Evolutionary conservation across 176 grass and related monocot genomes (phyloP).

Genomic region (Aechmea fasciata): DNA sequence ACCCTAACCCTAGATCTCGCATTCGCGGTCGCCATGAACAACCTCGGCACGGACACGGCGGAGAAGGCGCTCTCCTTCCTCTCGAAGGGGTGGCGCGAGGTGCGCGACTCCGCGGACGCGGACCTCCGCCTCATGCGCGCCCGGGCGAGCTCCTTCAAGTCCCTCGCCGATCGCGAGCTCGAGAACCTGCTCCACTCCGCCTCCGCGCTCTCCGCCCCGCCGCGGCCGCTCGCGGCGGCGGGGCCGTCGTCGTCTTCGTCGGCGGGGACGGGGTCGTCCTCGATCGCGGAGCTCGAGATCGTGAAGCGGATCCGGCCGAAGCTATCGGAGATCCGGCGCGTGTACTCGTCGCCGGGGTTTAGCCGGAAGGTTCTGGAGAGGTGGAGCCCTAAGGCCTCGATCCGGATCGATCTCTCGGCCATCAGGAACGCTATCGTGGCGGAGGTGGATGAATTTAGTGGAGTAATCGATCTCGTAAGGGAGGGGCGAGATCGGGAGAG

Average conservation of each 20-base stretch:
- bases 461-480: not conserved
- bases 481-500: not conserved
- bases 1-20: not conserved
- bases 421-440: conserved; percentile 43
- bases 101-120: conserved; percentile 51
- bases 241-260: not conserved
- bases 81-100: conserved; percentile 81
- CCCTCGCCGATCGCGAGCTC: conserved; percentile 63
- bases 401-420: conserved; percentile 62
- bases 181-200: conserved; percentile 39
- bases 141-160: conserved; percentile 39
- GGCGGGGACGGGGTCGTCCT: conserved; percentile 11
- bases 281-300: conserved; percentile 62
- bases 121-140: conserved; percentile 57
- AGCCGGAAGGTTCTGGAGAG: conserved; percentile 33
- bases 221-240: conserved; percentile 19
- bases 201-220: conserved; percentile 9
- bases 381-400: conserved; percentile 34
- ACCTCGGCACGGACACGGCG: conserved; percentile 13
- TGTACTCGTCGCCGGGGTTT: conserved; percentile 42
- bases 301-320: conserved; percentile 66
- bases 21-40: not conserved
- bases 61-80: conserved; percentile 49
- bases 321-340: conserved; percentile 56
- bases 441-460: conserved; percentile 29